These are phyloP conservation scores for Luzula sylvatica DNA, from an alignment of 176 grass and related monocot genomes.

Conservation along the genomic window DNA sequence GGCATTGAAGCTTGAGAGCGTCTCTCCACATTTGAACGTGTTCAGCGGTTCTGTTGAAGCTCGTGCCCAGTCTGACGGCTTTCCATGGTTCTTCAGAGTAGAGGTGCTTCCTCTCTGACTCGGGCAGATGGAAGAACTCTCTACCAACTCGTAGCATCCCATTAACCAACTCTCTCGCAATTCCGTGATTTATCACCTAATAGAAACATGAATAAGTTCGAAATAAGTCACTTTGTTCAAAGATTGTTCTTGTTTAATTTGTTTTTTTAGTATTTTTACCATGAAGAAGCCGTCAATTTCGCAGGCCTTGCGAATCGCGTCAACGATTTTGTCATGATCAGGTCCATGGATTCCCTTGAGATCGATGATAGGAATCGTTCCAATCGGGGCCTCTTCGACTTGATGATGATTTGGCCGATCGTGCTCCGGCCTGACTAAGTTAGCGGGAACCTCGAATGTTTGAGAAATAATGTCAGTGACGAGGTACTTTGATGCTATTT, in stretches of 20 bases:
- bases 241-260: neutral
- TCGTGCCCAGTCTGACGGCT: slow-evolving; percentile 51
- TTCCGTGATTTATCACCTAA: slow-evolving; percentile 61
- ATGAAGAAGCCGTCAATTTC: slow-evolving; percentile 59
- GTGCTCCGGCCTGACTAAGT: slow-evolving; percentile 38
- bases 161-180: slow-evolving; percentile 28
- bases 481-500: slow-evolving; percentile 14
- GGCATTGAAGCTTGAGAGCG: slow-evolving; percentile 63
- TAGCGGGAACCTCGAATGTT: slow-evolving; percentile 16
- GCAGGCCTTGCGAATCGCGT: slow-evolving; percentile 47
- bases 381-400: slow-evolving; percentile 28
- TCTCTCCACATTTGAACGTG: slow-evolving; percentile 68
- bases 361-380: slow-evolving; percentile 47
- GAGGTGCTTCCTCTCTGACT: slow-evolving; percentile 59
- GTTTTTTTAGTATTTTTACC: slow-evolving; percentile 22
- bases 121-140: slow-evolving; percentile 84
- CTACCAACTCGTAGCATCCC: slow-evolving; percentile 43
- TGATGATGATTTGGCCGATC: slow-evolving; percentile 48
- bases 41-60: slow-evolving; percentile 70
- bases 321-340: slow-evolving; percentile 22
- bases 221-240: too few relatives aligned
- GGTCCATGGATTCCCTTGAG: slow-evolving; percentile 30
- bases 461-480: slow-evolving; percentile 27
- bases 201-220: too few relatives aligned
- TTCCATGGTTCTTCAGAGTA: slow-evolving; percentile 74